Evolutionary conservation across 768 basidiomycete species (phyloP).

Genomic region (Auriscalpium vulgare): DNA sequence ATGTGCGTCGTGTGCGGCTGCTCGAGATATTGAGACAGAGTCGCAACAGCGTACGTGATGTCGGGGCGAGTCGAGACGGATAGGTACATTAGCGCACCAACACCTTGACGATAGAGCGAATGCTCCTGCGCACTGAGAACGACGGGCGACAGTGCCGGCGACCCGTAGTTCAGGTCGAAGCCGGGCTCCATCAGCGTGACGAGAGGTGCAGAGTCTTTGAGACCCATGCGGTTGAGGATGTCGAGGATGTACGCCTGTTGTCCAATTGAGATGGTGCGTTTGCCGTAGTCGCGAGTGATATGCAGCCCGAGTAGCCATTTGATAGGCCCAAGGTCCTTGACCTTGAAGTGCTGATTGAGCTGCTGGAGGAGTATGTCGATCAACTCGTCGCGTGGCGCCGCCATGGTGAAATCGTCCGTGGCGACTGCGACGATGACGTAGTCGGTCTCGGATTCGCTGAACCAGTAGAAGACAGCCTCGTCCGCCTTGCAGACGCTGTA

Average conservation of each 20-base stretch:
- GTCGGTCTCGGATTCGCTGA: background rate
- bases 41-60: conserved; percentile 22
- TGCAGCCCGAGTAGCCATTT: conserved; percentile 12
- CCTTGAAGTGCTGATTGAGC: background rate
- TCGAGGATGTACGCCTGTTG: conserved; percentile 11
- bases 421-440: background rate
- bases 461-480: conserved; percentile 5
- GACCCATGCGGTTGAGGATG: conserved; percentile 16
- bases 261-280: conserved; percentile 11
- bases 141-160: background rate
- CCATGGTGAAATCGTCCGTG: background rate
- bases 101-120: conserved; percentile 20
- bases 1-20: background rate
- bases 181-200: conserved; percentile 7
- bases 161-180: background rate
- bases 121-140: conserved; percentile 16
- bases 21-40: background rate
- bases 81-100: conserved; percentile 28
- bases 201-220: conserved; percentile 3
- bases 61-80: conserved; percentile 27
- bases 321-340: background rate
- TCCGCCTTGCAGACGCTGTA: background rate
- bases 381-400: background rate
- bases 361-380: background rate
- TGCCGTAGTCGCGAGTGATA: conserved; percentile 15